A percentile compares a stretch with the other conserved stretches of the same genome.
Conservation (phyloP, 108 stramenopile species). For the Bacterosira constricta region DNA sequence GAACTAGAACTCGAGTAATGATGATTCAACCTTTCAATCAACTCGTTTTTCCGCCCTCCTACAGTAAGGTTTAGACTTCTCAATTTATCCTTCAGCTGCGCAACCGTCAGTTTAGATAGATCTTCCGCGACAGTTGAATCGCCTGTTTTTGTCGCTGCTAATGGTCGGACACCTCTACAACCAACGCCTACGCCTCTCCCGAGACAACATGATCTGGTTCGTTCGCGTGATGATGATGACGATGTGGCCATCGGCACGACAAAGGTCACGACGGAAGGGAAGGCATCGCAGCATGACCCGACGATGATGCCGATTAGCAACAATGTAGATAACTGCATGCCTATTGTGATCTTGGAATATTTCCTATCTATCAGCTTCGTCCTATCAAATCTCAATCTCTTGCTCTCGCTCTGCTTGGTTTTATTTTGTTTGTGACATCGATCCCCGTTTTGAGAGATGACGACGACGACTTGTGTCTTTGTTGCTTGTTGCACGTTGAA, state of each 20-base stretch:
- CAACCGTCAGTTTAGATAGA: conserved; percentile 44
- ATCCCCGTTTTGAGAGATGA: no score
- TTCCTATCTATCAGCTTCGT: no score
- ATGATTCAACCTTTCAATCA: conserved; percentile 46
- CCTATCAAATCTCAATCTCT: no score
- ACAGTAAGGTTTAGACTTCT: conserved; percentile 35
- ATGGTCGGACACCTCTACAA: background rate
- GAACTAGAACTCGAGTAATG: background rate
- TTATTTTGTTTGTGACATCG: no score
- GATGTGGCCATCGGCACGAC: no score
- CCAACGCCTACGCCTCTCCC: background rate
- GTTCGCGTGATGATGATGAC: background rate
- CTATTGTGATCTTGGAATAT: no score
- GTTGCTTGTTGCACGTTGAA: no score
- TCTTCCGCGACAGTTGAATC: conserved; percentile 4
- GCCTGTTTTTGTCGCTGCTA: background rate
- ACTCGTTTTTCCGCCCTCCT: conserved; percentile 50
- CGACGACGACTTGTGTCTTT: no score
- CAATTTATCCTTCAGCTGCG: conserved; percentile 52
- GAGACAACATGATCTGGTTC: background rate
- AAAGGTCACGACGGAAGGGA: background rate
- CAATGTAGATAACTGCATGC: background rate
- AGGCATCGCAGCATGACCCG: background rate
- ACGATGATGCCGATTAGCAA: background rate
- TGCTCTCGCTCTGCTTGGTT: no score